Evolutionary conservation across 2,329 filamentous ascomycete genomes (phyloP).

Genomic region (Colletotrichum lini): DNA sequence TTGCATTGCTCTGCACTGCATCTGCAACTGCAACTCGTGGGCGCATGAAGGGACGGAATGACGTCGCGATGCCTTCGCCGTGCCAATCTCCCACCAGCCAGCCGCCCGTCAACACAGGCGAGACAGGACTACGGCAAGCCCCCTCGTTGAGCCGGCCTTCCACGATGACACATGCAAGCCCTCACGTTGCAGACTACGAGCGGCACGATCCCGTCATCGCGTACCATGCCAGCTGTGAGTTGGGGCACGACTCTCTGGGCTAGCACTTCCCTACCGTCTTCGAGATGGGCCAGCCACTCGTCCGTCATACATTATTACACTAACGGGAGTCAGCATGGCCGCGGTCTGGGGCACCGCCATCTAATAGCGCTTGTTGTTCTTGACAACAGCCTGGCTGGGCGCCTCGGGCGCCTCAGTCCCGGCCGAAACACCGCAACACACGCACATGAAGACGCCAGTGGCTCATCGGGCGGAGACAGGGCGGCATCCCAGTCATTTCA

Average conservation of each 20-base stretch:
- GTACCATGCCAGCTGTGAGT: background rate
- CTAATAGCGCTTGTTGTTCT: background rate
- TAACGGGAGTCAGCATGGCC: background rate
- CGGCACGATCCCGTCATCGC: slow-evolving; percentile 24
- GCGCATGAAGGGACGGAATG: slow-evolving; percentile 18
- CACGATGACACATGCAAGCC: background rate
- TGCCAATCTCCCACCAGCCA: too few relatives aligned
- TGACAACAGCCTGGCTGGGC: background rate
- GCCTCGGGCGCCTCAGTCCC: slow-evolving; percentile 27
- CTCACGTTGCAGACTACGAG: background rate
- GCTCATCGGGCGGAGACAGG: slow-evolving; percentile 12
- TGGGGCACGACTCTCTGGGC: background rate
- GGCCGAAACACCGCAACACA: background rate
- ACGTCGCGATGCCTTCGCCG: slow-evolving; percentile 21
- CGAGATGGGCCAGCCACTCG: background rate
- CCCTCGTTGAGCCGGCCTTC: background rate
- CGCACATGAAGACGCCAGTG: background rate
- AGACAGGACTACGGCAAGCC: background rate
- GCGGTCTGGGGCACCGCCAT: background rate
- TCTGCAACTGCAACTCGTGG: background rate
- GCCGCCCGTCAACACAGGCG: too few relatives aligned
- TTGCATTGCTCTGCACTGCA: slow-evolving; percentile 25
- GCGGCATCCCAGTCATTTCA: slow-evolving; percentile 23
- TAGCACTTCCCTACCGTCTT: background rate
- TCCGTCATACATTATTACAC: background rate